Evolutionary conservation across 2,329 filamentous ascomycete species (phyloP), one percentile per base, ranked within the genome.

Genomic region (Scedosporium minutisporum): DNA sequence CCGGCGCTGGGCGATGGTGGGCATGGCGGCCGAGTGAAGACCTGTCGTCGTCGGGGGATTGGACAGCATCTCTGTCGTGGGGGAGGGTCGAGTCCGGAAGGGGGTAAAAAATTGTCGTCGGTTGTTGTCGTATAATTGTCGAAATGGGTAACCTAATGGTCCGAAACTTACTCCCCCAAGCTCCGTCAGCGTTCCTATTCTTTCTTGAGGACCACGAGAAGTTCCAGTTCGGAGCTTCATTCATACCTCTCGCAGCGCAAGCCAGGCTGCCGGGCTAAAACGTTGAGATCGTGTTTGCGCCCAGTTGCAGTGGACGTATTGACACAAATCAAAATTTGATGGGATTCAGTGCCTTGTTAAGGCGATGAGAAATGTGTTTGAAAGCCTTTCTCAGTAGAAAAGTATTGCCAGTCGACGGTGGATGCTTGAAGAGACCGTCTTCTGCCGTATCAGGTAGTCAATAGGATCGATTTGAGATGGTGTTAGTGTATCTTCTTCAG

Each of bases 171-270:
- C 7, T n/a, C 23, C 12, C 16, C 9, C 46, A 33, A 33, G 59
- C 59, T 25, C 10, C 21, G 25, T 60, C 21, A 25, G 23, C 29
- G n/a, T 21, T 12, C 29, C 23, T 21, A 23, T 25, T 27, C 58
- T 73, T 73, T 67, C 70, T 68, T 66, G 67, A 68, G 18, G 48
- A 51, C 57, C 65, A 68, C 64, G 67, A 16, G 14, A 33, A 9
- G 18, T 6, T 41, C 41, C n/a, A 1, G 2, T 25, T 33, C 10
- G 21, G 41, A 16, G n/a, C 29, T 38, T 55, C 27, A 23, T 57
- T 25, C 78, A 68, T 75, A 91, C 89, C 88, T 92, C 87, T 87
- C 87, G 87, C 87, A 91, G 86, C 83, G 86, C 87, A 88, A 90
- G 87, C 87, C 86, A 87, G 85, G 82, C 83, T 85, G 88, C 87